phyloP scores from a whole-genome alignment of 1,284 basidiomycete genomes.

The Mycena sp. region DNA sequence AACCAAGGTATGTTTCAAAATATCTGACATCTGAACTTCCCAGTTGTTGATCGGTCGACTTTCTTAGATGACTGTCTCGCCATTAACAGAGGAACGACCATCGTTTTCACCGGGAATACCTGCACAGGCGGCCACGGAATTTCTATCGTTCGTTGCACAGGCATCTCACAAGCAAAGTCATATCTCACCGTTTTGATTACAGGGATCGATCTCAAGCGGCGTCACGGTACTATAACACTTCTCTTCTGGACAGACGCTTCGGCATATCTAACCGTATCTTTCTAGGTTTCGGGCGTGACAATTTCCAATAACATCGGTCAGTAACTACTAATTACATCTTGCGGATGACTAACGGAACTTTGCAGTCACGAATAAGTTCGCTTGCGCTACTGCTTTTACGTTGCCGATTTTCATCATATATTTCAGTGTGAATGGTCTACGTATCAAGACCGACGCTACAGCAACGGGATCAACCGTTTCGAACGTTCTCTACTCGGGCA shows the following conservation, averaged over 20 bases:
- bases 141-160: slow-evolving; percentile 46
- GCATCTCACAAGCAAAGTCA: neutral
- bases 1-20: slow-evolving; percentile 39
- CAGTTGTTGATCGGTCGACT: neutral
- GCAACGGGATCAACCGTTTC: slow-evolving; percentile 25
- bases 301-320: slow-evolving; percentile 55
- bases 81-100: slow-evolving; percentile 66
- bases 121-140: slow-evolving; percentile 70
- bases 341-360: too few relatives aligned
- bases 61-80: slow-evolving; percentile 66
- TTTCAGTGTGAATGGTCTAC: slow-evolving; percentile 14
- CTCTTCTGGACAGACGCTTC: too few relatives aligned
- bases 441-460: slow-evolving; percentile 18
- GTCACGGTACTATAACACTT: too few relatives aligned
- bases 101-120: slow-evolving; percentile 63
- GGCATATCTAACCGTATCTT: slow-evolving; percentile 55
- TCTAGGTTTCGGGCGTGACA: slow-evolving; percentile 50
- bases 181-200: neutral
- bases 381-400: slow-evolving; percentile 31
- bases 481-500: slow-evolving; percentile 3
- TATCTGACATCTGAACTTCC: neutral
- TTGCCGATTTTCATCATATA: neutral
- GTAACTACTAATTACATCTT: too few relatives aligned
- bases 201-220: slow-evolving; percentile 57
- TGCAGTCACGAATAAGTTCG: slow-evolving; percentile 48